A percentile compares a stretch with the other conserved stretches of the same genome.
Evolutionary conservation across 768 basidiomycete genomes (phyloP).

Genomic region (Lentinula lateritia): DNA sequence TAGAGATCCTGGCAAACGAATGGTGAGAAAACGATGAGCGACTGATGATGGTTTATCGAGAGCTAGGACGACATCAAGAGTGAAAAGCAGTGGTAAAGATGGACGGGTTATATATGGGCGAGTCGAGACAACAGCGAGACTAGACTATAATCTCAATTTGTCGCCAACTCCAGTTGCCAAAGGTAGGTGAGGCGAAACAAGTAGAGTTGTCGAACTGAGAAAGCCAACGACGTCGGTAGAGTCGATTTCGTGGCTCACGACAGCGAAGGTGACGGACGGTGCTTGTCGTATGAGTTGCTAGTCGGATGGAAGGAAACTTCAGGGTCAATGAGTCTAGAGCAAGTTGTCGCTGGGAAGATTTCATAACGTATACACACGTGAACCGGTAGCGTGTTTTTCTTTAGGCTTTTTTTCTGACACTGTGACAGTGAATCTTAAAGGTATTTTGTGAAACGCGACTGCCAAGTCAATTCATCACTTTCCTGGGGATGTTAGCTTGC

Average conservation of each 20-base stretch:
- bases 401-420: neutral
- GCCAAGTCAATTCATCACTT: neutral
- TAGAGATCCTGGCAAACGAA: neutral
- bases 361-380: neutral
- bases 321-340: conserved; percentile 1
- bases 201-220: neutral
- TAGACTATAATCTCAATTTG: neutral
- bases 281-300: neutral
- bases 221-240: conserved; percentile 15
- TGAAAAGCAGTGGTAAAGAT: conserved; percentile 4
- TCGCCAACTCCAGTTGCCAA: neutral
- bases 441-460: neutral
- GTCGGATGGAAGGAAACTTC: neutral
- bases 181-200: neutral
- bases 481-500: neutral
- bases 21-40: conserved; percentile 11
- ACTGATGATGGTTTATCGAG: neutral
- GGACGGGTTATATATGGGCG: neutral
- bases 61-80: conserved; percentile 11
- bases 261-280: conserved; percentile 23
- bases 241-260: conserved; percentile 15
- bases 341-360: neutral
- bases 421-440: too few species aligned
- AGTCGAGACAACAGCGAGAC: conserved; percentile 9
- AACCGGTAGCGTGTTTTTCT: neutral